Base-by-base conservation (phyloP, 2,329 filamentous ascomycete species). In the Gremmenia infestans region DNA sequence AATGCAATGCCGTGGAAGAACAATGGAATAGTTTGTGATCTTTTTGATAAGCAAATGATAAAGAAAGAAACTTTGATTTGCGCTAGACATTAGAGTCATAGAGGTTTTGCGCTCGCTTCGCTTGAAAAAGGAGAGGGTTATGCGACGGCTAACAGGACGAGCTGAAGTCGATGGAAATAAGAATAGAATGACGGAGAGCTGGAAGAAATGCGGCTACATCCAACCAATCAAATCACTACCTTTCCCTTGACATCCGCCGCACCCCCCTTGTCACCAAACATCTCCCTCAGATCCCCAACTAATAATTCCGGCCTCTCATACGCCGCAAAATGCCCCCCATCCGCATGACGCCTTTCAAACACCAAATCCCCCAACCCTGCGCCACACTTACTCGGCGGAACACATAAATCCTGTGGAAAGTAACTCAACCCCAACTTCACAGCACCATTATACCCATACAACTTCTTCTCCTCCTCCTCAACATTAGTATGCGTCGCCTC, bases 281-380 rank as follows among this genome's bases (percentile, higher is more conserved):
- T 85, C 15, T 72, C 71, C 59, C 73, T 72, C 54, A 86, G 60
- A 65, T 86, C 83, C 1, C 66, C 68, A 0, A 59, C 72, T 76
- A 47, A 86, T 68, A 7, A 72, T 68, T 81, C 72, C 0, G 83
- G 83, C 15, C 72, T 69, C 67, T 87, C 83, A 67, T 77, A 80
- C 0, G 83, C 78, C 0, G 81, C 81, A 65, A 86, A 86, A 68
- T 86, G 83, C 0, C 68, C 67, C 14, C 67, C 67, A 36, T 48
- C 45, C 7, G 55, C 50, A 57, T 68, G 59, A 25, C 60, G 59
- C 17, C 71, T 75, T 63, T 83, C 76, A 49, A 81, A 81, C 0
- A 86, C 83, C 0, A 88, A 74, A 0, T 78, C 72, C 9, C 82
- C 85, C 19, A 87, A 68, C 0, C 79, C 82, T 17, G 72, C 71